Base-by-base conservation (phyloP, 371 early-diverging fungal genomes). In the Rhizomucor pusillus region DNA sequence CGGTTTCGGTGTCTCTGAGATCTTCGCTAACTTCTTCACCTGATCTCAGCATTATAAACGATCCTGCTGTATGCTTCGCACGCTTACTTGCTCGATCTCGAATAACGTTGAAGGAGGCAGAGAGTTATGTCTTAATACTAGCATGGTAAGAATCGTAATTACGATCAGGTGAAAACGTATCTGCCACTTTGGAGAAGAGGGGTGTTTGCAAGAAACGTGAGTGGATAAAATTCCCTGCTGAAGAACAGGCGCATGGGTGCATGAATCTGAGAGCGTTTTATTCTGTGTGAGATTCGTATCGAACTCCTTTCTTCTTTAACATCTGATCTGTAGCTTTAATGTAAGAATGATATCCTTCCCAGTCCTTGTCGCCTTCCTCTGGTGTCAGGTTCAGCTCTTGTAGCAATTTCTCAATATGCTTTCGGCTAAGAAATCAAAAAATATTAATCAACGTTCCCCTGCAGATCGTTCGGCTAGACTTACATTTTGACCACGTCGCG, bases 401-500 rank as follows among this genome's bases (percentile, higher is more conserved):
- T 40, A 74, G 43, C 3, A 52, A 49, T 12, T 60, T 56, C n/a
- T 77, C 74, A 36, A 71, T 46, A 46, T 71, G 67, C 25, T 71
- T 65, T 34, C 60, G 77, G 14, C 77, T 76, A 44, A 35, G 33
- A 44, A 43, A 13, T 5, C 5, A 37, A 20, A 29, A 33, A 44
- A 36, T 11, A 37, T 22, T 19, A 24, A 7, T 25, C 9, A 44
- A 25, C 2, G 24, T 34, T n/a, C 7, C 33, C 13, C 43, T 47
- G 51, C 20, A 12, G 22, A 5, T 18, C 5, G 7, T 11, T 13
- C 24, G 1, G 5, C 41, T n/a, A 14, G 11, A 62, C 76, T 68
- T 65, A 73, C 73, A 74, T 68, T 43, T 62, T 69, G 13, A 69
- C 78, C 18, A 72, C 67, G 62, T 74, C 75, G 35, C 73, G 67